Evolutionary conservation across 2,329 filamentous ascomycete genomes (phyloP).

Genomic region (Colletotrichum viniferum): DNA sequence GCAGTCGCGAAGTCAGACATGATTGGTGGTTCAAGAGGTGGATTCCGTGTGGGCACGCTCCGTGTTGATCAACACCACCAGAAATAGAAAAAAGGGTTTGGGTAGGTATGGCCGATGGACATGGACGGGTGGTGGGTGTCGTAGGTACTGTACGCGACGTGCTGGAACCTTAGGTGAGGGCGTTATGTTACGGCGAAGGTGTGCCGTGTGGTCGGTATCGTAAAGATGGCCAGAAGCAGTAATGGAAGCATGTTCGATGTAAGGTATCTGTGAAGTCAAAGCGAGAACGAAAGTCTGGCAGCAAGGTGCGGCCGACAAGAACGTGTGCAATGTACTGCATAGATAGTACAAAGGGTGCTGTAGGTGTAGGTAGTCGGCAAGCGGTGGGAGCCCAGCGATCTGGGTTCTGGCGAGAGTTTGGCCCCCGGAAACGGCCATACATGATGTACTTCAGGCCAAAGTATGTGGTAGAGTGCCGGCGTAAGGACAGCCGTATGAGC

Average conservation of each 20-base stretch:
- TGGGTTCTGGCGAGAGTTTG: conserved; percentile 7
- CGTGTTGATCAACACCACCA: neutral
- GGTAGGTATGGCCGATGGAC: neutral
- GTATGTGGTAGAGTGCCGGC: neutral
- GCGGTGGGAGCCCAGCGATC: neutral
- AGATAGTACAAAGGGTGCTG: neutral
- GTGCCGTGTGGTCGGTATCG: conserved; percentile 8
- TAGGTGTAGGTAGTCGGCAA: neutral
- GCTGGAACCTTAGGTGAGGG: neutral
- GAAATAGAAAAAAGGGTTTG: neutral
- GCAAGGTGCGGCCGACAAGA: neutral
- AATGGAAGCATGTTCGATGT: conserved; percentile 12
- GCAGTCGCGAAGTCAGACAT: neutral
- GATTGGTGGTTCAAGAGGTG: neutral
- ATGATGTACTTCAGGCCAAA: neutral
- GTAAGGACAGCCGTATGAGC: neutral
- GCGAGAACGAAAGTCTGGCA: neutral
- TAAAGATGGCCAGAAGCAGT: neutral
- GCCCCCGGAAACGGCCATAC: conserved; percentile 1
- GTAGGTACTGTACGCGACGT: neutral
- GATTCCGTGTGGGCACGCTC: neutral
- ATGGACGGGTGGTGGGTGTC: neutral
- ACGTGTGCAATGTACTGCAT: neutral
- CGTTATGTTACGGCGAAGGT: conserved; percentile 3
- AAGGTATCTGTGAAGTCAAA: conserved; percentile 6